phyloP scores from a whole-genome alignment of 768 basidiomycete genomes.

The Tylopilus sp. region DNA sequence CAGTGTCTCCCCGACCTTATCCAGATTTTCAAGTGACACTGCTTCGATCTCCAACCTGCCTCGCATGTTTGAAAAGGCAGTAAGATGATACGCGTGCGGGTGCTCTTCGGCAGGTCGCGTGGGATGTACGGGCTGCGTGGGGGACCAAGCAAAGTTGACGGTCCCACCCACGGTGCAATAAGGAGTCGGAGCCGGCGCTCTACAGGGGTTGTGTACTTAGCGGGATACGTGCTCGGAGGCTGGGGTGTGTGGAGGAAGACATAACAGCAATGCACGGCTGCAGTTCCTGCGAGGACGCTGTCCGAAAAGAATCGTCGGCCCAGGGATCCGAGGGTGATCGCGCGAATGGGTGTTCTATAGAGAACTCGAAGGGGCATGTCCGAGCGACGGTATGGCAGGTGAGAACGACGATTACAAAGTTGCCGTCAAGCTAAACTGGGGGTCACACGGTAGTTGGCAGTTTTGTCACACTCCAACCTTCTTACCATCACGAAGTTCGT shows the following conservation, averaged over 20 bases:
- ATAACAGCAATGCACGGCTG: slow-evolving; percentile 48
- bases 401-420: neutral
- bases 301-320: slow-evolving; percentile 5
- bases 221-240: slow-evolving; percentile 49
- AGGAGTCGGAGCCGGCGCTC: slow-evolving; percentile 48
- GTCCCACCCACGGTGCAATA: slow-evolving; percentile 44
- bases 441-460: neutral
- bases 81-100: slow-evolving; percentile 35
- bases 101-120: slow-evolving; percentile 5
- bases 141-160: slow-evolving; percentile 61
- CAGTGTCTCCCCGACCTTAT: slow-evolving; percentile 39
- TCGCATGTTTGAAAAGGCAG: slow-evolving; percentile 48
- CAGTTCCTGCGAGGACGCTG: slow-evolving; percentile 42
- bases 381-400: neutral
- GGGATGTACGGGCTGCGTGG: slow-evolving; percentile 20
- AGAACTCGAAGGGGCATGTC: neutral
- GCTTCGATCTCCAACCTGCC: slow-evolving; percentile 49
- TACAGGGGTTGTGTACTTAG: slow-evolving; percentile 44
- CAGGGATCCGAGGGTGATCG: neutral
- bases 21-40: slow-evolving; percentile 48
- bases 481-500: neutral
- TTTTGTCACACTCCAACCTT: too few species aligned
- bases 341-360: neutral
- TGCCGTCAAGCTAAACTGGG: neutral
- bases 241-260: slow-evolving; percentile 51